phyloP scores from a whole-genome alignment of 2,329 filamentous ascomycete genomes.

The Neoarthrinium moseri region DNA sequence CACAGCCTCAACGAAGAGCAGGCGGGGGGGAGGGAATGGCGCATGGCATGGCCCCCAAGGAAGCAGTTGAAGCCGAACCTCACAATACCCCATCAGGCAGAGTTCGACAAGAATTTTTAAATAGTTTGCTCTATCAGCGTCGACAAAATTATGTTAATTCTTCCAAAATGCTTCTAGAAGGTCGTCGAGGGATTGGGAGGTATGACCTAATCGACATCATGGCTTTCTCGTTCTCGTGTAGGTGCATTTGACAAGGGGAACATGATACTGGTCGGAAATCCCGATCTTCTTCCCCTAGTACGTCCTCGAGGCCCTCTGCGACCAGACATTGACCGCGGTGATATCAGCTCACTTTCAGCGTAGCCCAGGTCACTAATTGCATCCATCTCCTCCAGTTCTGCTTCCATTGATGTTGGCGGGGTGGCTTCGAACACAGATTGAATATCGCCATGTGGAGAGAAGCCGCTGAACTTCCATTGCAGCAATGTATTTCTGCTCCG shows the following conservation, averaged over 20 bases:
- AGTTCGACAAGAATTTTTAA: too few relatives aligned
- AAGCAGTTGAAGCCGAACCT: too few relatives aligned
- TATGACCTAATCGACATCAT: too few relatives aligned
- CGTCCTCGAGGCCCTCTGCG: background rate
- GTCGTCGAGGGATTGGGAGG: too few relatives aligned
- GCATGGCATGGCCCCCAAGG: too few relatives aligned
- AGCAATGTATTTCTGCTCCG: slow-evolving; percentile 13
- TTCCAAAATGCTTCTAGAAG: too few relatives aligned
- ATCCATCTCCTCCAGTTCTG: slow-evolving; percentile 33
- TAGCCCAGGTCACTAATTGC: slow-evolving; percentile 28
- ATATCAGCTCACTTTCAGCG: slow-evolving; percentile 10
- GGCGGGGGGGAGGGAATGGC: too few relatives aligned
- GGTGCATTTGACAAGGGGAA: slow-evolving; percentile 3
- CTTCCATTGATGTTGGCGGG: slow-evolving; percentile 43
- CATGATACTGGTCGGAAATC: background rate
- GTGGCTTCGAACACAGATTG: slow-evolving; percentile 60
- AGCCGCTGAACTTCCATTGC: slow-evolving; percentile 44
- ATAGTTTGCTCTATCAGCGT: too few relatives aligned
- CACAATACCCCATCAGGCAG: too few relatives aligned
- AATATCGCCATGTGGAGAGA: slow-evolving; percentile 58
- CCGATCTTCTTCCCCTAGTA: background rate
- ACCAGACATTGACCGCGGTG: slow-evolving; percentile 3
- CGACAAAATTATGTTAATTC: too few relatives aligned
- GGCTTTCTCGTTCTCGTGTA: slow-evolving; percentile 1
- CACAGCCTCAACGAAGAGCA: too few relatives aligned